A percentile compares a stretch with the other conserved stretches of the same genome.
Evolutionary conservation across 2,329 filamentous ascomycete genomes (phyloP).

Genomic region (Periconia macrospinosa): DNA sequence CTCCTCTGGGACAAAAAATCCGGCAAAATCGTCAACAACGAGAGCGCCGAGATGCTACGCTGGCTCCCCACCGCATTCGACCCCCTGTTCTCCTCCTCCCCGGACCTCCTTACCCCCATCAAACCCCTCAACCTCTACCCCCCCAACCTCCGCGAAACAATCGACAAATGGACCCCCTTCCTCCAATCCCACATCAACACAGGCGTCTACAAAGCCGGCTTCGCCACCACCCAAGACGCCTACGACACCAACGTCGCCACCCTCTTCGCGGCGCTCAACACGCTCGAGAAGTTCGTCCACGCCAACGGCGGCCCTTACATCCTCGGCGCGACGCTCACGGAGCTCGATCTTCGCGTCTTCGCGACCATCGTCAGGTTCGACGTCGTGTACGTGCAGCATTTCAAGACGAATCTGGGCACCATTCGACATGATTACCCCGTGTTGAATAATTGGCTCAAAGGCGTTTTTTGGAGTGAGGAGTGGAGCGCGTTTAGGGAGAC

Average conservation of each 20-base stretch:
- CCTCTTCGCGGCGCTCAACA: slow-evolving; percentile 63
- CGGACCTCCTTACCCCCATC: too few species aligned
- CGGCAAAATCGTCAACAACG: slow-evolving; percentile 60
- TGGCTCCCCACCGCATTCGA: slow-evolving; percentile 62
- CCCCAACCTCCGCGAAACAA: slow-evolving; percentile 47
- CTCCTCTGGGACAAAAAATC: slow-evolving; percentile 64
- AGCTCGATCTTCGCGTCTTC: slow-evolving; percentile 62
- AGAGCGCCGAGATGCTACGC: slow-evolving; percentile 56
- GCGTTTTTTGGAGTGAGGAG: slow-evolving; percentile 61
- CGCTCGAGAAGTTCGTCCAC: slow-evolving; percentile 55
- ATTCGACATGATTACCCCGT: slow-evolving; percentile 64
- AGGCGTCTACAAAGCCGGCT: slow-evolving; percentile 66
- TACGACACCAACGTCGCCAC: slow-evolving; percentile 59
- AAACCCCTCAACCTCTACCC: slow-evolving; percentile 64
- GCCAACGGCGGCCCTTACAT: slow-evolving; percentile 58
- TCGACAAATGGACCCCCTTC: slow-evolving; percentile 58
- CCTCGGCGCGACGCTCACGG: slow-evolving; percentile 58
- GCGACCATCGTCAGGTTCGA: slow-evolving; percentile 64
- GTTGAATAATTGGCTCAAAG: slow-evolving; percentile 63
- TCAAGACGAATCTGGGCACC: slow-evolving; percentile 66
- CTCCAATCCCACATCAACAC: slow-evolving; percentile 60
- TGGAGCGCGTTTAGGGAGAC: slow-evolving; percentile 56
- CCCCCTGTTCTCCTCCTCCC: slow-evolving; percentile 49
- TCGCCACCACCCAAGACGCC: slow-evolving; percentile 56
- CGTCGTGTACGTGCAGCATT: slow-evolving; percentile 65